Base-by-base conservation (phyloP, 306 rosid genomes). In the Fagus sylvatica region DNA sequence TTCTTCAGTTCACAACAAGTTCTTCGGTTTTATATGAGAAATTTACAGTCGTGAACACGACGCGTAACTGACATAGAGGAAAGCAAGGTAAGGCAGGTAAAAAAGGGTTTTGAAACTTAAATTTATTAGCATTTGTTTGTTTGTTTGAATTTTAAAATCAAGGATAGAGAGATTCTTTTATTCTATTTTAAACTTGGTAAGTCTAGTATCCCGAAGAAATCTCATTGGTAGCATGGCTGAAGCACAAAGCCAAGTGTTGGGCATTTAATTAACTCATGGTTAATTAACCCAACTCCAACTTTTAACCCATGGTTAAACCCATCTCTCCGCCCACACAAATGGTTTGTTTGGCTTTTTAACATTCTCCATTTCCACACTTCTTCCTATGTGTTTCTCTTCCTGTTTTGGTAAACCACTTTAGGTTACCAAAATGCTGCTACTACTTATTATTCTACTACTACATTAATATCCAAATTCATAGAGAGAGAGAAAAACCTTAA, bases 141-240 rank as follows among this genome's bases (percentile, higher is more conserved):
- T n/a, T n/a, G n/a, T n/a, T 62, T 53, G 30, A 10, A 8, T 1
- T 46, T 10, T 46, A 46, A 61, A 76, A 68, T 70, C 65, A 68
- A 15, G 46, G 77, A 74, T 28, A 77, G 67, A 81, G 69, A 61
- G 59, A 77, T 36, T 40, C 56, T 76, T 75, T 77, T 73, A 68
- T 80, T 1, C 4, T 12, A 3, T 17, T 74, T 48, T 69, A n/a
- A 46, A 13, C 51, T 70, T 36, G 80, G 68, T 69, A 75, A 75
- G 79, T 79, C 82, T 80, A 88, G 84, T 85, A 7, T 75, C 55
- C 62, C 76, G 84, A 69, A 79, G 42, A 34, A 74, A 36, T 75
- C 59, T 56, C 43, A 90, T 90, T 91, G 96, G 97, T 7, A 87
- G 97, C 98, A 93, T 93, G 98, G 89, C 93, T 91, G 97, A 54